Conservation (phyloP, 2,329 filamentous ascomycete species). For the Penicillium aurantiogriseum region DNA sequence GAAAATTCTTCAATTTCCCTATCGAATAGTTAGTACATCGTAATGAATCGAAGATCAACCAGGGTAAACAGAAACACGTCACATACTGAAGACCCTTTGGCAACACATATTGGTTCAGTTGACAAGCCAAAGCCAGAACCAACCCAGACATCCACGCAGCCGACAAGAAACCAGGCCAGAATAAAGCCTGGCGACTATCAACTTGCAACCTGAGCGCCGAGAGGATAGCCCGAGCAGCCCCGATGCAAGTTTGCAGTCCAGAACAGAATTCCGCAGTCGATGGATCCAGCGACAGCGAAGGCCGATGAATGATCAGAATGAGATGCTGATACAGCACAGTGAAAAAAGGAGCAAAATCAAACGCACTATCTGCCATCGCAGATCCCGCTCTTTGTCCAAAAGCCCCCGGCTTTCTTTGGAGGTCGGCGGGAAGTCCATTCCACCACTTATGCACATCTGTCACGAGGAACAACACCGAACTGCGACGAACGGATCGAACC, state of each 20-base stretch:
- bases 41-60: not conserved
- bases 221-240: constrained; percentile 41
- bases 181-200: constrained; percentile 35
- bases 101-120: constrained; percentile 40
- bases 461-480: constrained; percentile 38
- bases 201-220: constrained; percentile 36
- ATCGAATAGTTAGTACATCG: constrained; percentile 1
- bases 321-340: constrained; percentile 45
- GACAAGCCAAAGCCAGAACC: constrained; percentile 43
- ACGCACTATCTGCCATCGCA: constrained; percentile 15
- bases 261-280: constrained; percentile 42
- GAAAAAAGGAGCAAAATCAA: constrained; percentile 41
- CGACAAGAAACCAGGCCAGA: constrained; percentile 42
- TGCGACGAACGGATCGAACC: constrained; percentile 40
- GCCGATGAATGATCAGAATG: constrained; percentile 41
- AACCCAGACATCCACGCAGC: constrained; percentile 45
- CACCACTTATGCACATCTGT: constrained; percentile 46
- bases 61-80: not conserved
- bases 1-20: constrained; percentile 40
- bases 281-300: constrained; percentile 39
- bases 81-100: constrained; percentile 34
- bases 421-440: constrained; percentile 38
- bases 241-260: constrained; percentile 42
- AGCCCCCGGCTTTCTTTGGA: constrained; percentile 21
- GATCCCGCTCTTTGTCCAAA: not conserved